phyloP scores from a whole-genome alignment of 345 rosid species.

The Eucalyptus regnans region DNA sequence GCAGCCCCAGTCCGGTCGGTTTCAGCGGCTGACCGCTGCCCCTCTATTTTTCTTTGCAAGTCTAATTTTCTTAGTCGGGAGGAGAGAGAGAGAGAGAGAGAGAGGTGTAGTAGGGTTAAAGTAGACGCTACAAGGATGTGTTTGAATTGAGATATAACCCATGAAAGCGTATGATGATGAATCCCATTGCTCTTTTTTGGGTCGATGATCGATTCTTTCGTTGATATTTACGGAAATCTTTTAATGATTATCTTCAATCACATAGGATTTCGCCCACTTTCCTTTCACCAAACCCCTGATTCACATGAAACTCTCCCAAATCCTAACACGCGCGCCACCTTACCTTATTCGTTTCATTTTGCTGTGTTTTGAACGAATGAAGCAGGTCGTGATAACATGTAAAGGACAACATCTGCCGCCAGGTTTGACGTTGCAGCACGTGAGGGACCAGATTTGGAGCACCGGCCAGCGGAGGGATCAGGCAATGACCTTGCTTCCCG shows the following conservation, averaged over 20 bases:
- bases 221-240: neutral
- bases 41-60: neutral
- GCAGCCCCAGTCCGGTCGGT: conserved; percentile 9
- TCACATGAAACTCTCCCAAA: neutral
- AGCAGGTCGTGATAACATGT: conserved; percentile 91
- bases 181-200: neutral
- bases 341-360: neutral
- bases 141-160: neutral
- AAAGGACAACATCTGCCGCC: conserved; percentile 80
- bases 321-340: neutral
- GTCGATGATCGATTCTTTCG: neutral
- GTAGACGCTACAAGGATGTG: neutral
- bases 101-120: neutral
- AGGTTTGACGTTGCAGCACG: conserved; percentile 79
- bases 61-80: neutral
- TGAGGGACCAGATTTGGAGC: conserved; percentile 85
- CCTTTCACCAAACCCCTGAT: neutral
- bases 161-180: neutral
- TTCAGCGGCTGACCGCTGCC: conserved; percentile 29
- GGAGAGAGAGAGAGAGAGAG: neutral
- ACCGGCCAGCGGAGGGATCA: conserved; percentile 25
- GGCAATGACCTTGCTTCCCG: conserved; percentile 40
- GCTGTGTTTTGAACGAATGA: neutral
- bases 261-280: neutral
- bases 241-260: neutral